Percentiles rank a stretch among this genome's conserved stretches.
Evolutionary conservation across 2,329 filamentous ascomycete species (phyloP).

Genomic region (Hansfordia pulvinata): DNA sequence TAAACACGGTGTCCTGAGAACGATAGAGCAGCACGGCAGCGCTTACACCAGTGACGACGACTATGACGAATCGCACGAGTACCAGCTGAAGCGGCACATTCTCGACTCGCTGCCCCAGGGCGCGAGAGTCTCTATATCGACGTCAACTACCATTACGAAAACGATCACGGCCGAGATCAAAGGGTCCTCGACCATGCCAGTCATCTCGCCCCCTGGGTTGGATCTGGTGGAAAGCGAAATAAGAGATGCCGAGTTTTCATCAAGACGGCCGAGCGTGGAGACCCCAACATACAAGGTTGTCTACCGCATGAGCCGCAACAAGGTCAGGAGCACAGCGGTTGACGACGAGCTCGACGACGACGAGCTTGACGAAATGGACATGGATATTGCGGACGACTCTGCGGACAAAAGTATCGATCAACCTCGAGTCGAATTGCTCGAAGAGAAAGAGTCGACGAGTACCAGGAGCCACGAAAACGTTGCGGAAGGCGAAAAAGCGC

Average conservation of each 20-base stretch:
- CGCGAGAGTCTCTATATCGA: conserved; percentile 45
- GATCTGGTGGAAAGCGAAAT: conserved; percentile 38
- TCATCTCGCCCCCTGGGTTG: conserved; percentile 42
- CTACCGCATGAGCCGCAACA: conserved; percentile 43
- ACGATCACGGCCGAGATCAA: conserved; percentile 52
- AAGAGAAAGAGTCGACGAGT: no score
- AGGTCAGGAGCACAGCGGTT: conserved; percentile 25
- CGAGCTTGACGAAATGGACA: conserved; percentile 8
- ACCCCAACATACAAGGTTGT: conserved; percentile 38
- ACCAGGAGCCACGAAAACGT: no score
- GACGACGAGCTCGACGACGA: conserved; percentile 15
- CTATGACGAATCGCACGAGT: conserved; percentile 30
- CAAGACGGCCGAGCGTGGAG: conserved; percentile 6
- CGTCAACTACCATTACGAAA: conserved; percentile 44
- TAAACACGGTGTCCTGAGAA: conserved; percentile 17
- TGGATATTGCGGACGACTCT: no score
- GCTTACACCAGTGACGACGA: conserved; percentile 14
- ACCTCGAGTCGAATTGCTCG: conserved; percentile 10
- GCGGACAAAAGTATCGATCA: no score
- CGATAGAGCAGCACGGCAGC: conserved; percentile 19
- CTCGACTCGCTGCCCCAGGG: conserved; percentile 38
- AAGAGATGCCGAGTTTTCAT: conserved; percentile 7
- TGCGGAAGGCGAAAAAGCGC: no score
- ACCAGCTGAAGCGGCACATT: conserved; percentile 37
- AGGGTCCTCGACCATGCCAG: conserved; percentile 32